These are phyloP conservation scores for Hygrocybe coccinea DNA, from an alignment of 768 basidiomycete genomes.

Conservation along the genomic window DNA sequence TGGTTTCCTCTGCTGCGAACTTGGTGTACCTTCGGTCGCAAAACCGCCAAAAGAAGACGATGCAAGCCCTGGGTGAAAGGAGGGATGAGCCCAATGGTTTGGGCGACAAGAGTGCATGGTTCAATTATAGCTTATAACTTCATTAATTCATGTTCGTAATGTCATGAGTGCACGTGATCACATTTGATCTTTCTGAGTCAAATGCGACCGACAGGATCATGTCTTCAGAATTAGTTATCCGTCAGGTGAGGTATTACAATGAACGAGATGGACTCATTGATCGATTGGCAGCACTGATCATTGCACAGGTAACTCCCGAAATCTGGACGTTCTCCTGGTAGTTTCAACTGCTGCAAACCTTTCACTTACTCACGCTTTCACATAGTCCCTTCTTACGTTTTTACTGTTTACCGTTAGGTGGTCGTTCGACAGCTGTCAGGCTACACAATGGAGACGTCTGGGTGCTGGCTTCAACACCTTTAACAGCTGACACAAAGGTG, in stretches of 20 bases:
- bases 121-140: constrained; percentile 39
- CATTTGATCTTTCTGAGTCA: too few relatives aligned
- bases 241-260: neutral
- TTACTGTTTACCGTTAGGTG: constrained; percentile 70
- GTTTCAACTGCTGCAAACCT: constrained; percentile 10
- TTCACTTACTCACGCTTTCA: neutral
- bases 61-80: constrained; percentile 27
- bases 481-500: constrained; percentile 58
- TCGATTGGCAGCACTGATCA: neutral
- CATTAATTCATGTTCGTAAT: too few relatives aligned
- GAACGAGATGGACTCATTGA: neutral
- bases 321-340: constrained; percentile 67
- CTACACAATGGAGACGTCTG: constrained; percentile 67
- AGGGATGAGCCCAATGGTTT: constrained; percentile 38
- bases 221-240: neutral
- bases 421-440: constrained; percentile 76
- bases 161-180: too few relatives aligned
- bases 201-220: too few relatives aligned
- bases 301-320: constrained; percentile 42
- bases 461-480: constrained; percentile 76
- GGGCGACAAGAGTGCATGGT: constrained; percentile 53
- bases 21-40: constrained; percentile 36
- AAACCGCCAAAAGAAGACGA: constrained; percentile 43
- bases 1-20: constrained; percentile 35
- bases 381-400: constrained; percentile 62